Evolutionary conservation across 495 filamentous ascomycete genomes (phyloP), one percentile per base, ranked within the genome.

Genomic region (Letharia columbiana): DNA sequence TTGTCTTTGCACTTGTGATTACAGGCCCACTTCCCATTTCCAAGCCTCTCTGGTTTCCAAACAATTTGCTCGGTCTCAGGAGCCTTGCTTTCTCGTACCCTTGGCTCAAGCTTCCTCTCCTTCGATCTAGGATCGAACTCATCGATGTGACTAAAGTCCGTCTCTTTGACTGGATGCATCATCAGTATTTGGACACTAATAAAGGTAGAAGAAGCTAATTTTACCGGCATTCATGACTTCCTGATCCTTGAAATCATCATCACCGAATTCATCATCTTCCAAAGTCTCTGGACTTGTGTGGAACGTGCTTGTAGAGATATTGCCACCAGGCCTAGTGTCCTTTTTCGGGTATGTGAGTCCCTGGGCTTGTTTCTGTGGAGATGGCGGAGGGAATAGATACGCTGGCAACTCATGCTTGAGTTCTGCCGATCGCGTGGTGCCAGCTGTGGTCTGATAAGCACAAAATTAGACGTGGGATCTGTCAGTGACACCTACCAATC

Each of bases 21-120:
- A 76, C 93, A 98, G 54, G 82, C 82, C 87, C 89, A 97, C 70
- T 85, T 94, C 1, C 92, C 94, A 75, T 92, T 97, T 1, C 83
- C 77, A 64, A 95, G 83, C 67, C 80, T 83, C 15, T 78, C 69
- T 3, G 86, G 81, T 47, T 81, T 80, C 28, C 74, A 71, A 20
- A 76, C 67, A 11, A 71, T 71, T 4, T 70, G 20, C 23, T 64
- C 61, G 17, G 18, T 42, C 54, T 17, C 33, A 37, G 47, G 65
- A 69, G 40, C 10, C 28, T 54, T 45, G 1, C 61, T 65, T 31
- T 49, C 9, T 28, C 7, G 15, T 17, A 28, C 40, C 11, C 10
- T 62, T 28, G 40, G 40, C 9, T 40, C 10, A 23, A 33, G 13
- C 28, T 7, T 37, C 60, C 2, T 59, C 49, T n/a, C n/a, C 50